Conservation (phyloP, 176 grass and related monocot genomes). For the Musa troglodytarum region DNA sequence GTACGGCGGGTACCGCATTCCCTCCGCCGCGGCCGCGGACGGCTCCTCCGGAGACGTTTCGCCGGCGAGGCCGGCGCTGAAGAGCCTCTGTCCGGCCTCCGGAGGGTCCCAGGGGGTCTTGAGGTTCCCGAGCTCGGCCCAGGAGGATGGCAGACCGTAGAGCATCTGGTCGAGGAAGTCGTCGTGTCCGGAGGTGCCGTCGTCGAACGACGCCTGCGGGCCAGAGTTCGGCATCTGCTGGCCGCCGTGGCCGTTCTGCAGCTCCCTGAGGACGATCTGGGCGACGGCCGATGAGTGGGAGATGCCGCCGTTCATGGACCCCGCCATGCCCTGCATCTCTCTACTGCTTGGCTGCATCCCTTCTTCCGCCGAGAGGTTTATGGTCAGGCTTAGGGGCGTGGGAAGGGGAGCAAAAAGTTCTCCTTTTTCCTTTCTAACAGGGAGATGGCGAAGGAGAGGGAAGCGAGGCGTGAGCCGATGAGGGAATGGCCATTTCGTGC, state of each 20-base stretch:
- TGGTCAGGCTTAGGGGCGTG: background rate
- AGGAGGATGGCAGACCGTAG: constrained; percentile 49
- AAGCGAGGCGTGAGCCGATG: background rate
- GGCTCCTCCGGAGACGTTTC: background rate
- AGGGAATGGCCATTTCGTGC: constrained; percentile 29
- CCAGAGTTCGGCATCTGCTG: constrained; percentile 16
- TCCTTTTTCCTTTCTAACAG: background rate
- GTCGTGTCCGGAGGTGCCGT: constrained; percentile 30
- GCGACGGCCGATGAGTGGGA: background rate
- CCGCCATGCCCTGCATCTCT: constrained; percentile 20
- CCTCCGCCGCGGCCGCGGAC: background rate
- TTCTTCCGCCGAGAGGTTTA: background rate
- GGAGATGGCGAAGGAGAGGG: background rate
- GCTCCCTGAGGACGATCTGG: constrained; percentile 7
- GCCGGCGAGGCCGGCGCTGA: constrained; percentile 20
- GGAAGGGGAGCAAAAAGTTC: background rate
- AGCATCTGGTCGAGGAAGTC: constrained; percentile 99
- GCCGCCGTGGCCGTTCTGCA: constrained; percentile 7
- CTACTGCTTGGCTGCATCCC: constrained; percentile 18
- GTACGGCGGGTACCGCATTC: constrained; percentile 18
- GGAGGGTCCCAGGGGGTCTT: constrained; percentile 66
- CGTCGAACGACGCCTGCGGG: constrained; percentile 12
- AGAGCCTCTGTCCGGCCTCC: constrained; percentile 7
- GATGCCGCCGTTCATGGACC: constrained; percentile 1
- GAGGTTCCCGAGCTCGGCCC: constrained; percentile 53